Conservation (phyloP, 192 early-diverging fungal species). For the Backusella mclennaniae region DNA sequence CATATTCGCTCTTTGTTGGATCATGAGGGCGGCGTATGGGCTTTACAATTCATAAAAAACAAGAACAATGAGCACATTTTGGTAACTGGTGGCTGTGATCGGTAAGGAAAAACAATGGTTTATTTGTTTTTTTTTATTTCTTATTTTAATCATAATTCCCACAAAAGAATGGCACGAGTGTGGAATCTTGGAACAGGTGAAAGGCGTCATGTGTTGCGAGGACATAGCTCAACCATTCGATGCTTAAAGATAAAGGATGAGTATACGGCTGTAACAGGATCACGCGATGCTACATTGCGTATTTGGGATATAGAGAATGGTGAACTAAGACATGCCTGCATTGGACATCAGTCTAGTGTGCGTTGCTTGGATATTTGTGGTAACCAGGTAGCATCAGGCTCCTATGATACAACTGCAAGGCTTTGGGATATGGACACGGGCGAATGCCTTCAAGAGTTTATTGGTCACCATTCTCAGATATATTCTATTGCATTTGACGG, state of each 20-base stretch:
- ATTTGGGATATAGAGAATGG: slow-evolving; percentile 84
- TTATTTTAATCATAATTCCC: not conserved
- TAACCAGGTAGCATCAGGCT: slow-evolving; percentile 83
- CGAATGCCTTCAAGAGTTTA: slow-evolving; percentile 62
- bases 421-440: slow-evolving; percentile 88
- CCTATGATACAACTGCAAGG: slow-evolving; percentile 89
- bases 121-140: slow-evolving; percentile 12
- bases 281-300: slow-evolving; percentile 87
- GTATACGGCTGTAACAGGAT: slow-evolving; percentile 85
- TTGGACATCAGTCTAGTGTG: slow-evolving; percentile 88
- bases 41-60: slow-evolving; percentile 66
- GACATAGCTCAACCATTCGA: slow-evolving; percentile 95
- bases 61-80: slow-evolving; percentile 61
- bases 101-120: slow-evolving; percentile 47
- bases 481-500: slow-evolving; percentile 92
- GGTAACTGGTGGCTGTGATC: slow-evolving; percentile 94
- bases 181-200: slow-evolving; percentile 90
- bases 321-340: slow-evolving; percentile 69
- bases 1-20: slow-evolving; percentile 73
- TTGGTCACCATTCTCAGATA: slow-evolving; percentile 92
- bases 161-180: slow-evolving; percentile 71
- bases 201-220: slow-evolving; percentile 87
- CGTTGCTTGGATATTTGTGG: slow-evolving; percentile 88
- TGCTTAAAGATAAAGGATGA: slow-evolving; percentile 79
- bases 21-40: slow-evolving; percentile 97